Percentiles rank a stretch among this genome's conserved stretches.
Evolutionary conservation across 129 eudicot species (phyloP).

Genomic region (Silybum marianum): DNA sequence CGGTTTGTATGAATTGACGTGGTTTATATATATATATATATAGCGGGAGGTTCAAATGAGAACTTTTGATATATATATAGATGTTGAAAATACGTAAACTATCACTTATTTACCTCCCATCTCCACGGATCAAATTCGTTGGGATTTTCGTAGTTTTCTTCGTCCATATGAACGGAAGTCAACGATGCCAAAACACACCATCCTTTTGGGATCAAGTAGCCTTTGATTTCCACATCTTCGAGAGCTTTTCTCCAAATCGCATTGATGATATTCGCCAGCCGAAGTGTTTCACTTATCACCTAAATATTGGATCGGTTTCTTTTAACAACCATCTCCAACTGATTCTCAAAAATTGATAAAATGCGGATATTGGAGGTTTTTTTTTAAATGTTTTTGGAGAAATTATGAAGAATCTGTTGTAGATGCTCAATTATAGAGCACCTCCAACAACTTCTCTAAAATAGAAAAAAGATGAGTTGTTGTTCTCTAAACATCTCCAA

Average conservation of each 20-base stretch:
- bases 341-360: not conserved
- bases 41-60: too few species aligned
- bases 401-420: too few species aligned
- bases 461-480: too few species aligned
- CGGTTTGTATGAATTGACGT: too few species aligned
- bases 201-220: conserved; percentile 89
- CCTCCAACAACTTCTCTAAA: too few species aligned
- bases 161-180: conserved; percentile 96
- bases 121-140: conserved; percentile 87
- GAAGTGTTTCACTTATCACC: conserved; percentile 93
- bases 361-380: not conserved
- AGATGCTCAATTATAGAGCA: too few species aligned
- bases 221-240: conserved; percentile 85
- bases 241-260: conserved; percentile 92
- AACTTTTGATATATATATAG: not conserved
- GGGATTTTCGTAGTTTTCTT: conserved; percentile 74
- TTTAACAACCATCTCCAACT: not conserved
- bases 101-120: conserved; percentile 76
- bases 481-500: too few species aligned
- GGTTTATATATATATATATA: too few species aligned
- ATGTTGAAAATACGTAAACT: not conserved
- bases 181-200: conserved; percentile 91
- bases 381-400: too few species aligned
- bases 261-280: conserved; percentile 90
- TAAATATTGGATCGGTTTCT: conserved; percentile 8